A percentile compares a stretch with the other conserved stretches of the same genome.
phyloP scores from a whole-genome alignment of 1,284 basidiomycete species.

The Taiwanofungus camphoratus region DNA sequence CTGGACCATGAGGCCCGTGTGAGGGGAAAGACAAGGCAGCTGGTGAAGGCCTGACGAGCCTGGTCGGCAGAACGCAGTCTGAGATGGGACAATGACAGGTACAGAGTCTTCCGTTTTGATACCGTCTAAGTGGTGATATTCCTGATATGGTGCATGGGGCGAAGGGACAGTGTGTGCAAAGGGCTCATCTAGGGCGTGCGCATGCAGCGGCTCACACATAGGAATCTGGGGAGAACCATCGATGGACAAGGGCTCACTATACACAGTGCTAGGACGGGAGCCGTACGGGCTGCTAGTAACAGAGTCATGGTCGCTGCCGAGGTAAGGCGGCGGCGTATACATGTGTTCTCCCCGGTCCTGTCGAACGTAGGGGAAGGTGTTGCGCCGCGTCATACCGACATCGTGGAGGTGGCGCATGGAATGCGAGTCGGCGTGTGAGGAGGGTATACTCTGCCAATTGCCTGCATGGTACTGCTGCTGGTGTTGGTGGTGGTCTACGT shows the following conservation, averaged over 20 bases:
- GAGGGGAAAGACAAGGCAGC: conserved; percentile 45
- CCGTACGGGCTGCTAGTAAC: conserved; percentile 27
- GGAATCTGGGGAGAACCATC: conserved; percentile 40
- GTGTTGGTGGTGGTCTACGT: conserved; percentile 30
- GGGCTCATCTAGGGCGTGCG: conserved; percentile 31
- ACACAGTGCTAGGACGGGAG: conserved; percentile 33
- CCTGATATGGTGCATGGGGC: conserved; percentile 41
- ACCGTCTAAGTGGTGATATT: conserved; percentile 40
- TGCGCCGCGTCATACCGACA: conserved; percentile 50
- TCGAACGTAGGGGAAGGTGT: conserved; percentile 68
- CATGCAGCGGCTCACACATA: conserved; percentile 25
- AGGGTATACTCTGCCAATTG: conserved; percentile 27
- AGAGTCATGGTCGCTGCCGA: conserved; percentile 30
- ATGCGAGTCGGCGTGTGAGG: conserved; percentile 29
- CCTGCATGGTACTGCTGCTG: conserved; percentile 30
- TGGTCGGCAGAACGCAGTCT: conserved; percentile 38
- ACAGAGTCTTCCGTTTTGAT: conserved; percentile 61
- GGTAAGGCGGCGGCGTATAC: conserved; percentile 29
- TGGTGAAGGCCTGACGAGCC: conserved; percentile 30
- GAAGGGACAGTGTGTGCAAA: conserved; percentile 30
- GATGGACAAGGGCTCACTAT: conserved; percentile 35
- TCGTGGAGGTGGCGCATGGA: conserved; percentile 34
- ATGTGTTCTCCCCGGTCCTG: conserved; percentile 50
- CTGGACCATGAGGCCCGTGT: conserved; percentile 62
- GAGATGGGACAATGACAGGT: conserved; percentile 57